phyloP scores from a whole-genome alignment of 179 eudicot genomes.

The Amaranthus tricolor region DNA sequence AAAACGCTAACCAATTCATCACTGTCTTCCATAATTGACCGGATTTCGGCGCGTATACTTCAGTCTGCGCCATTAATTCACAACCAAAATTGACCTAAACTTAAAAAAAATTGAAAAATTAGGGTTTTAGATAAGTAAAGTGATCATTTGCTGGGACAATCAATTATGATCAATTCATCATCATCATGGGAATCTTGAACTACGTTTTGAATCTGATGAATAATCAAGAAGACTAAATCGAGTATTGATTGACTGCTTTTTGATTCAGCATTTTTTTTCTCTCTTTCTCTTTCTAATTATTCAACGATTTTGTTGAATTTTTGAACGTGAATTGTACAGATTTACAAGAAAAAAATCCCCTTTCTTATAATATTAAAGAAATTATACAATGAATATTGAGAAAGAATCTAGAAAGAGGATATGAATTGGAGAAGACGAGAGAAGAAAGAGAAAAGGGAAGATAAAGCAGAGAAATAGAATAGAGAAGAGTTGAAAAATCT shows the following conservation, averaged over 20 bases:
- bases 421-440: background rate
- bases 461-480: background rate
- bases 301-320: no score
- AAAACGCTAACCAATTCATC: slow-evolving; percentile 73
- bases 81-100: no score
- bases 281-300: no score
- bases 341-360: no score
- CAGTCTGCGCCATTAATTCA: slow-evolving; percentile 45
- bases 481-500: background rate
- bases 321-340: no score
- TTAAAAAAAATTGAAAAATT: background rate
- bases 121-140: background rate
- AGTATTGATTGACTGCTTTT: background rate
- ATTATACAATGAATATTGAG: background rate
- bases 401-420: background rate
- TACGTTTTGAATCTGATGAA: background rate
- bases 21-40: slow-evolving; percentile 70
- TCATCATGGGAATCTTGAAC: background rate
- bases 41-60: slow-evolving; percentile 67
- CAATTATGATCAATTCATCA: background rate
- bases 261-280: background rate
- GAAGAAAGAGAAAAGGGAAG: background rate
- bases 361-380: no score
- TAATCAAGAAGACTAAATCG: background rate
- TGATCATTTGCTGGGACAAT: background rate